These are phyloP conservation scores for Parathielavia hyrcaniae DNA, from an alignment of 495 filamentous ascomycete genomes.

Conservation along the genomic window DNA sequence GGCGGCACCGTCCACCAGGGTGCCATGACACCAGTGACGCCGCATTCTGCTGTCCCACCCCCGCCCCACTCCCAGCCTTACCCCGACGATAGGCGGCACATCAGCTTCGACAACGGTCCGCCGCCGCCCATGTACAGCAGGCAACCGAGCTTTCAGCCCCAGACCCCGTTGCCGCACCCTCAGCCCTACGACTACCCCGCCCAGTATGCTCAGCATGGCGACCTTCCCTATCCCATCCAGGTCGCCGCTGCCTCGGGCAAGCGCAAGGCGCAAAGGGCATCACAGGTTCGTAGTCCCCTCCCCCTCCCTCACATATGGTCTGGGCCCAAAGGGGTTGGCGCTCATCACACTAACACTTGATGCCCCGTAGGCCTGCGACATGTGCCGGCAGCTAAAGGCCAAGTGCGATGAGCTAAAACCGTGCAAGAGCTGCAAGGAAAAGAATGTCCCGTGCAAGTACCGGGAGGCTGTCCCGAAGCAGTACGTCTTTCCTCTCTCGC, in stretches of 20 bases:
- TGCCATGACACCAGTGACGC: conserved; percentile 33
- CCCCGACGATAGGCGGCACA: conserved; percentile 41
- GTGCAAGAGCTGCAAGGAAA: conserved; percentile 52
- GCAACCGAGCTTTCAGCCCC: conserved; percentile 42
- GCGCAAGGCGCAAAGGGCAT: conserved; percentile 48
- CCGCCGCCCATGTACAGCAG: conserved; percentile 37
- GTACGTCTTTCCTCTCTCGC: conserved; percentile 38
- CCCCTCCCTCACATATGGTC: not conserved
- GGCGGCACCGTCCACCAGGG: conserved; percentile 34
- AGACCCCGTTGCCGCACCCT: conserved; percentile 39
- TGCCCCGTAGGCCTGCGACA: conserved; percentile 55
- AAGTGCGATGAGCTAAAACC: conserved; percentile 65
- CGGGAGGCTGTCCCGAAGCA: conserved; percentile 62
- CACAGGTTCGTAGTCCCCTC: conserved; percentile 39
- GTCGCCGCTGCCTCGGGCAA: conserved; percentile 37
- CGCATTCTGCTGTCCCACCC: conserved; percentile 29
- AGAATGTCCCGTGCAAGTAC: conserved; percentile 56
- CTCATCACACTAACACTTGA: conserved; percentile 28
- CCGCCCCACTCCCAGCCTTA: conserved; percentile 34
- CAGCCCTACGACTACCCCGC: conserved; percentile 40
- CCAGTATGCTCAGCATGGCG: conserved; percentile 29
- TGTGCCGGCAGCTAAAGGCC: conserved; percentile 61
- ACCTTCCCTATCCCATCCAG: conserved; percentile 33
- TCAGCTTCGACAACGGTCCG: conserved; percentile 42
- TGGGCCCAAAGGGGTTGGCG: not conserved